Percentiles rank a stretch among this genome's conserved stretches.
Conservation (phyloP, 495 filamentous ascomycete species). For the Lentithecium fluviatile region DNA sequence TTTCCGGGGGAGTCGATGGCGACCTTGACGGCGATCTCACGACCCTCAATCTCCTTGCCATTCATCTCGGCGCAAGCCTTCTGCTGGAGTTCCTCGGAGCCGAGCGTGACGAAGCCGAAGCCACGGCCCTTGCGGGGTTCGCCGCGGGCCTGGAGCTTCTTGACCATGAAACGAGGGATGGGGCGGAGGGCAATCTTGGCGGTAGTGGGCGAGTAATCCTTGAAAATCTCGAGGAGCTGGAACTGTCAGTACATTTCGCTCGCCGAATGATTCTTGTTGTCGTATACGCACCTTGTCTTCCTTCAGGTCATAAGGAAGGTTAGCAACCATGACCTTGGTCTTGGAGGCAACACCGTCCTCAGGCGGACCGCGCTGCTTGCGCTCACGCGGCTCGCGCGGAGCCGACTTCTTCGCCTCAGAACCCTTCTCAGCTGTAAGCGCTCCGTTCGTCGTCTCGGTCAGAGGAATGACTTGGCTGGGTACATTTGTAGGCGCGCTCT, state of each 20-base stretch:
- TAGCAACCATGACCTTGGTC: conserved; percentile 99
- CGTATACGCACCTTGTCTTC: conserved; percentile 79
- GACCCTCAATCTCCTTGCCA: conserved; percentile 95
- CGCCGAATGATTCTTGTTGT: too few relatives aligned
- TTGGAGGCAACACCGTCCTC: conserved; percentile 98
- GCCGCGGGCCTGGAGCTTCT: conserved; percentile 96
- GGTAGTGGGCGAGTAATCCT: conserved; percentile 79
- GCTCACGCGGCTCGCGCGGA: conserved; percentile 51
- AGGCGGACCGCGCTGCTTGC: conserved; percentile 85
- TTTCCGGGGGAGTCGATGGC: conserved; percentile 99
- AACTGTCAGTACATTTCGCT: conserved; percentile 35
- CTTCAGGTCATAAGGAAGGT: conserved; percentile 94
- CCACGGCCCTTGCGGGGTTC: conserved; percentile 99
- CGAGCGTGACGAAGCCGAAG: conserved; percentile 95
- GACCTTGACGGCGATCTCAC: conserved; percentile 99
- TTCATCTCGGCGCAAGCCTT: conserved; percentile 98
- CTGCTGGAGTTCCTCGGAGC: conserved; percentile 91
- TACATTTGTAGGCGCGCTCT: conserved; percentile 53
- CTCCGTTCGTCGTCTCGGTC: conserved; percentile 61
- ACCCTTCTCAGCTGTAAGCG: conserved; percentile 51
- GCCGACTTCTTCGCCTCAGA: conserved; percentile 50
- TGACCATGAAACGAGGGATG: conserved; percentile 99
- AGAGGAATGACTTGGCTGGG: conserved; percentile 56
- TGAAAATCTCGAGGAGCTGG: conserved; percentile 95
- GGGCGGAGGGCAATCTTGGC: conserved; percentile 98